A percentile compares a stretch with the other conserved stretches of the same genome.
phyloP scores from a whole-genome alignment of 345 rosid genomes.

The Camelina sativa region DNA sequence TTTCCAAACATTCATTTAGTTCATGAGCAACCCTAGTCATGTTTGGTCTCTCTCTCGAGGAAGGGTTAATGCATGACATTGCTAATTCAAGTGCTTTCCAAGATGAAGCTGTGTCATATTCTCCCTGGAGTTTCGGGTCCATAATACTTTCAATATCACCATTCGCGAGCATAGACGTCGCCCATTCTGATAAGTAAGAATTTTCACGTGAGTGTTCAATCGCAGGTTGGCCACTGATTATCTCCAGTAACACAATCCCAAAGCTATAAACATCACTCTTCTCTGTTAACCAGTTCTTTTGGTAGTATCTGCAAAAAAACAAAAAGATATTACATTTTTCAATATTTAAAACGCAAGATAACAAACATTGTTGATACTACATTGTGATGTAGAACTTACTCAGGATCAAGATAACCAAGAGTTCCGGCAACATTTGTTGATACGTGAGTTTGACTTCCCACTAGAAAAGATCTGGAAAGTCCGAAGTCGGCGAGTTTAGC shows the following conservation, averaged over 20 bases:
- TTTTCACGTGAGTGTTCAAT: slow-evolving; percentile 8
- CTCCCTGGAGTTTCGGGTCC: slow-evolving; percentile 3
- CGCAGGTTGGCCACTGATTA: slow-evolving; percentile 43
- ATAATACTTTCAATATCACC: slow-evolving; percentile 23
- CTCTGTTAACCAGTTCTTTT: slow-evolving; percentile 28
- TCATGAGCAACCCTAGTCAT: slow-evolving; percentile 33
- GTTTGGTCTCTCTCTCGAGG: slow-evolving; percentile 30
- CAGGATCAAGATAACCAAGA: slow-evolving; percentile 52
- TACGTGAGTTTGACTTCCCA: slow-evolving; percentile 32
- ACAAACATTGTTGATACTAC: background rate
- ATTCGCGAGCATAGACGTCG: background rate
- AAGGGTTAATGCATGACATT: slow-evolving; percentile 9
- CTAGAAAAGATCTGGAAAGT: slow-evolving; percentile 38
- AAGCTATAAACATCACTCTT: slow-evolving; percentile 55
- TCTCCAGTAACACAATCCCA: slow-evolving; percentile 47
- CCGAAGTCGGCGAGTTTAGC: slow-evolving; percentile 55
- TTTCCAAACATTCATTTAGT: slow-evolving; percentile 20
- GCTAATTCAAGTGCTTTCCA: slow-evolving; percentile 33
- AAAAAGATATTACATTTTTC: background rate
- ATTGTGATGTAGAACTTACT: slow-evolving; percentile 30
- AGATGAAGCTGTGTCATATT: slow-evolving; percentile 9
- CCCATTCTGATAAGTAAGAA: slow-evolving; percentile 21
- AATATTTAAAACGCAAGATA: background rate
- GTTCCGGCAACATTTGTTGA: slow-evolving; percentile 24
- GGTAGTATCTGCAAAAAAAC: slow-evolving; percentile 30